Evolutionary conservation across 441 rosid species (phyloP).

Genomic region (Monsonia emarginata): DNA sequence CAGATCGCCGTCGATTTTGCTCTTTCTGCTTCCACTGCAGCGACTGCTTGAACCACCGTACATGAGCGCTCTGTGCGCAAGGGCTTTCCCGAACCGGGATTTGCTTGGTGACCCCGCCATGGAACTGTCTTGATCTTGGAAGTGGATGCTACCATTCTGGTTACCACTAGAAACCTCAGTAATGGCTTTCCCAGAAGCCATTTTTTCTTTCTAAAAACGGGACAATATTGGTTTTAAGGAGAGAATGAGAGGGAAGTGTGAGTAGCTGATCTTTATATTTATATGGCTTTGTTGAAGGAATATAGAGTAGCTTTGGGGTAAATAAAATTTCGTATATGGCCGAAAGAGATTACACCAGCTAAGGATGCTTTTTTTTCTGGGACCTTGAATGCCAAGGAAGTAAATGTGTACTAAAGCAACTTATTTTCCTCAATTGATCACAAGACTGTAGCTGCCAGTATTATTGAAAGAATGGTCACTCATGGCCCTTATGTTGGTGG

Average conservation of each 20-base stretch:
- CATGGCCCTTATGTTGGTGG: not conserved
- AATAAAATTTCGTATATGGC: constrained; percentile 6
- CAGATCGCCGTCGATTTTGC: constrained; percentile 20
- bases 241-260: not conserved
- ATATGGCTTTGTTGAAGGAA: constrained; percentile 15
- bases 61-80: constrained; percentile 41
- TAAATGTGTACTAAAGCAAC: no score
- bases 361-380: constrained; percentile 2
- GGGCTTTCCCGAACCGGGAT: constrained; percentile 37
- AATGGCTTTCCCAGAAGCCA: constrained; percentile 30
- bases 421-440: no score
- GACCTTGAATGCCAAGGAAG: constrained; percentile 22
- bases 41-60: constrained; percentile 29
- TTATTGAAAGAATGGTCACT: not conserved
- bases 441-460: no score
- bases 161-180: constrained; percentile 16
- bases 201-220: not conserved
- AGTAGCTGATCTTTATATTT: constrained; percentile 5
- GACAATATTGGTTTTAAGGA: not conserved
- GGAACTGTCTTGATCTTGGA: constrained; percentile 18
- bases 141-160: constrained; percentile 13
- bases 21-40: constrained; percentile 27
- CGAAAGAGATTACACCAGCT: constrained; percentile 16
- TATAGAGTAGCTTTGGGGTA: constrained; percentile 18
- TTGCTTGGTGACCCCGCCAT: constrained; percentile 7